phyloP scores from a whole-genome alignment of 208 protist species.

The Trypanosoma boissoni region DNA sequence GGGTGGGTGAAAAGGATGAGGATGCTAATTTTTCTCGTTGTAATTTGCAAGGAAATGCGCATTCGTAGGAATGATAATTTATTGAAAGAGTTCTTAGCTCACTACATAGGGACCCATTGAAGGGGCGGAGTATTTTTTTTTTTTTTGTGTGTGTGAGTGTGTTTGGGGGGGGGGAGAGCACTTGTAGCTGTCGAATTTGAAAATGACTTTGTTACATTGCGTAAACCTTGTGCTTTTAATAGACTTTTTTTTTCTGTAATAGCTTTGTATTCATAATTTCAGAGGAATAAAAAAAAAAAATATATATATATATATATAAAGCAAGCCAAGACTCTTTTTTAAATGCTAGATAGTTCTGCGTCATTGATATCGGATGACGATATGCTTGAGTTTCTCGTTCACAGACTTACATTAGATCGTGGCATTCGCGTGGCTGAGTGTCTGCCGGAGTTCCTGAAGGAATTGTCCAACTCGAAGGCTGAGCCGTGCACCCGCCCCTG shows the following conservation, averaged over 20 bases:
- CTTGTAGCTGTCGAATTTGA: no score
- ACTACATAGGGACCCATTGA: no score
- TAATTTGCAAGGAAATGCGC: conserved; percentile 2
- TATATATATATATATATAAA: not conserved
- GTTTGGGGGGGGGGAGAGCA: no score
- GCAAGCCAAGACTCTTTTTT: not conserved
- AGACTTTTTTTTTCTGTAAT: conserved; percentile 9
- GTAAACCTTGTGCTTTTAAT: not conserved
- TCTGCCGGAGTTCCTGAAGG: not conserved
- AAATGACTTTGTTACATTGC: no score
- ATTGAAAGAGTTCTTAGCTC: no score
- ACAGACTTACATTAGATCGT: not conserved
- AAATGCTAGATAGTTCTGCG: not conserved
- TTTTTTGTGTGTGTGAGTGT: no score
- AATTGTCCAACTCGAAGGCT: not conserved
- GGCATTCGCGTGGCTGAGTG: not conserved
- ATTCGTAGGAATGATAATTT: conserved; percentile 8
- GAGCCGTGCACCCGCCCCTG: not conserved
- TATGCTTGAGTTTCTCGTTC: not conserved
- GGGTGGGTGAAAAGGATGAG: not conserved
- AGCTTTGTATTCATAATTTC: conserved; percentile 2
- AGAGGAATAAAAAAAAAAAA: not conserved
- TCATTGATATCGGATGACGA: not conserved
- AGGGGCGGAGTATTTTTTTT: no score
- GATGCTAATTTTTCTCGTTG: conserved; percentile 8